These are phyloP conservation scores for Prunus kanzakura DNA, from an alignment of 306 rosid species.

Conservation along the genomic window DNA sequence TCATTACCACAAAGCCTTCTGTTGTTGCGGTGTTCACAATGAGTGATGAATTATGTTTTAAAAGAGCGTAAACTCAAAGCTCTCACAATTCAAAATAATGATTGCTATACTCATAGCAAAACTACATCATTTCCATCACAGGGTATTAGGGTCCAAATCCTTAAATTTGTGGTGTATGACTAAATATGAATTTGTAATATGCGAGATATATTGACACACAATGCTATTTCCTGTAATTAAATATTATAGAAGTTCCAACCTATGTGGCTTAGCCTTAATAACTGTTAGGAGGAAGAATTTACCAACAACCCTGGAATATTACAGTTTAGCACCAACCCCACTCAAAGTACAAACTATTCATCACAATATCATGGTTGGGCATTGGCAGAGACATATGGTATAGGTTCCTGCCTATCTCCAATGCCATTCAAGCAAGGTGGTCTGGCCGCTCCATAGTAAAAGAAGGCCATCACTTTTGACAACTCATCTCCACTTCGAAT, in stretches of 20 bases:
- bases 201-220: not conserved
- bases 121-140: not conserved
- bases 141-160: not conserved
- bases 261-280: not conserved
- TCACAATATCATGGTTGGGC: constrained; percentile 29
- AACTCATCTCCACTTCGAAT: constrained; percentile 72
- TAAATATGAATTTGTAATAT: not conserved
- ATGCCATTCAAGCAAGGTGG: constrained; percentile 56
- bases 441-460: constrained; percentile 74
- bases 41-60: not conserved
- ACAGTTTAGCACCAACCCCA: not conserved
- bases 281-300: not conserved
- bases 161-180: not conserved
- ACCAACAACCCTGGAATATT: not conserved
- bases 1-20: constrained; percentile 46
- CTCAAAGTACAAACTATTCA: not conserved
- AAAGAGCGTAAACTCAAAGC: not conserved
- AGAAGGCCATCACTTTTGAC: constrained; percentile 90
- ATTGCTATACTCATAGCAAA: not conserved
- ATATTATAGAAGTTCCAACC: not conserved
- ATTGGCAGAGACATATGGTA: constrained; percentile 52
- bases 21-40: constrained; percentile 41
- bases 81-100: not conserved
- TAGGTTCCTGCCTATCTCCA: constrained; percentile 45
- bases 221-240: not conserved